A percentile compares a stretch with the other conserved stretches of the same genome.
Conservation (phyloP, 164 flowering plant genomes). For the Vitis vinifera region DNA sequence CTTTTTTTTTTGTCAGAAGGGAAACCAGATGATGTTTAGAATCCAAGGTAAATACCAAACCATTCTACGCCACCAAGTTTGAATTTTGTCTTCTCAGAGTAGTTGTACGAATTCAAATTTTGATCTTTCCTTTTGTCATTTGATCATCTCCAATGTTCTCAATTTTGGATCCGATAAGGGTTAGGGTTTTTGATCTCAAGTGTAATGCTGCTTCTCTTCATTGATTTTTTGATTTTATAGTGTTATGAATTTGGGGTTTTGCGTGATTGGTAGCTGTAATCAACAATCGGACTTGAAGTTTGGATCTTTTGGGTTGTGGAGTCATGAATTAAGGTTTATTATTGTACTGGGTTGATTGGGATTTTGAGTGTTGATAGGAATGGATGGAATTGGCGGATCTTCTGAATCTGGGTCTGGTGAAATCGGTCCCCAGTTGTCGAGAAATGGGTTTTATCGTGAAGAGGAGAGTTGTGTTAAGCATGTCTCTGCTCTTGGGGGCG, state of each 20-base stretch:
- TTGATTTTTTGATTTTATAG: neutral
- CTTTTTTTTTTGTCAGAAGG: neutral
- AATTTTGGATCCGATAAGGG: constrained; percentile 10
- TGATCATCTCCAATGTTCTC: neutral
- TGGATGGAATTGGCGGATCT: constrained; percentile 42
- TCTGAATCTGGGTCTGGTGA: constrained; percentile 37
- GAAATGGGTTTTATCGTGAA: constrained; percentile 24
- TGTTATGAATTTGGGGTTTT: constrained; percentile 8
- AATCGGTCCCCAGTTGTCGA: constrained; percentile 15
- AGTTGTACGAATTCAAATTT: neutral
- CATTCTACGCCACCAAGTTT: neutral
- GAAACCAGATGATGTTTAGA: neutral
- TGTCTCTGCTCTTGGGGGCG: constrained; percentile 34
- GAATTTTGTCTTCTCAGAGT: neutral
- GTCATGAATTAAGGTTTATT: neutral
- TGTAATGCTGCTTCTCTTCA: neutral
- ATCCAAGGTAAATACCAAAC: constrained; percentile 8
- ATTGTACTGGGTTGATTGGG: constrained; percentile 5
- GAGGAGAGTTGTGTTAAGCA: constrained; percentile 42
- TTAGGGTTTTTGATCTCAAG: constrained; percentile 33
- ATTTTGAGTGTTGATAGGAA: constrained; percentile 15
- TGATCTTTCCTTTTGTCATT: neutral
- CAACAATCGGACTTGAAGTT: constrained; percentile 4
- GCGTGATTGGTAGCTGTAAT: constrained; percentile 4
- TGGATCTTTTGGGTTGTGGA: constrained; percentile 5